These are phyloP conservation scores for Penicillium longicatenatum DNA, from an alignment of 495 filamentous ascomycete genomes.

Conservation along the genomic window DNA sequence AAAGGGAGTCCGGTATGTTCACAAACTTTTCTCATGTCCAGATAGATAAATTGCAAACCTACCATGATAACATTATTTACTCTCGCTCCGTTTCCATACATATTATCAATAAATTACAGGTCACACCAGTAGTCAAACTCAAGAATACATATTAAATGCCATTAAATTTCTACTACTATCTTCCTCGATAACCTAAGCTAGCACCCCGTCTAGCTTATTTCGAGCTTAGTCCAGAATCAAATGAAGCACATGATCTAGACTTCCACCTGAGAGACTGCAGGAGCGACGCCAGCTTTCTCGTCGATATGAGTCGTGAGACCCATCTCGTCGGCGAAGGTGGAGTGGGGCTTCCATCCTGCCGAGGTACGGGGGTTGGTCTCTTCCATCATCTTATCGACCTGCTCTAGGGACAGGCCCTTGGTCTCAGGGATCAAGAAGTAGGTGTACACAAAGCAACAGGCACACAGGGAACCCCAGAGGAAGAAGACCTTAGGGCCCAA, in stretches of 20 bases:
- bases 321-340: slow-evolving; percentile 71
- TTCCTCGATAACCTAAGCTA: no score
- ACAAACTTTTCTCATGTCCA: no score
- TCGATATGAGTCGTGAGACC: slow-evolving; percentile 42
- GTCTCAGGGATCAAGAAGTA: slow-evolving; percentile 85
- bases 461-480: slow-evolving; percentile 76
- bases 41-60: no score
- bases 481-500: slow-evolving; percentile 80
- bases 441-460: slow-evolving; percentile 65
- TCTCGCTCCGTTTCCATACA: no score
- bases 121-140: no score
- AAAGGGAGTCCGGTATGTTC: no score
- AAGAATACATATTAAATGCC: no score
- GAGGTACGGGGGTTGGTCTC: slow-evolving; percentile 77
- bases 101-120: no score
- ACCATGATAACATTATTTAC: no score
- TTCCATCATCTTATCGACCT: slow-evolving; percentile 89
- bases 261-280: slow-evolving; percentile 36
- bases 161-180: no score
- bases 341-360: slow-evolving; percentile 71
- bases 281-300: slow-evolving; percentile 35
- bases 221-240: no score
- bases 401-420: slow-evolving; percentile 84
- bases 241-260: slow-evolving; percentile 25
- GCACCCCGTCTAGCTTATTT: no score